These are phyloP conservation scores for Thuidium tamariscinum DNA, from an alignment of 225 moss, liverwort and hornwort species.

Conservation along the genomic window DNA sequence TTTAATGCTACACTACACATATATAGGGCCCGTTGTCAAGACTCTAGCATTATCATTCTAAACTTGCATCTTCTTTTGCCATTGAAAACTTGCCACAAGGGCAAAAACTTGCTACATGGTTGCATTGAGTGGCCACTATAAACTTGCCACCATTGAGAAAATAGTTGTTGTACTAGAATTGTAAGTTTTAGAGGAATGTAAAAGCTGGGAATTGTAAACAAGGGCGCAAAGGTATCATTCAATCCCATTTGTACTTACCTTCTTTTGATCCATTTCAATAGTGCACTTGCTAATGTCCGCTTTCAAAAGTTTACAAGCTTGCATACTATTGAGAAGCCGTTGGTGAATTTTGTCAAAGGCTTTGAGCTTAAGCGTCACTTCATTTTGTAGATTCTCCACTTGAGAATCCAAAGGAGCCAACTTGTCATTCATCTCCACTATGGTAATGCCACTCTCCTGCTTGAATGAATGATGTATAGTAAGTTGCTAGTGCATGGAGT, in stretches of 20 bases:
- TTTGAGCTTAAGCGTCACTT: slow-evolving; percentile 50
- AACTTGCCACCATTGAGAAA: neutral
- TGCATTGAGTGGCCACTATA: too few relatives aligned
- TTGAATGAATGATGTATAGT: neutral
- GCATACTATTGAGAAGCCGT: slow-evolving; percentile 14
- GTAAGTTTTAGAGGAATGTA: neutral
- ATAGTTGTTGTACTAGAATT: neutral
- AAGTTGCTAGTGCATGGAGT: neutral
- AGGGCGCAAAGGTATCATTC: neutral
- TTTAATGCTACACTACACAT: neutral
- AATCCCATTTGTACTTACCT: slow-evolving; percentile 12
- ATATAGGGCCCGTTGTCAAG: neutral
- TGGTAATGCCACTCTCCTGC: slow-evolving; percentile 46
- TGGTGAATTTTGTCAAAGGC: slow-evolving; percentile 39
- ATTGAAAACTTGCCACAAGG: neutral
- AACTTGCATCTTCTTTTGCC: neutral
- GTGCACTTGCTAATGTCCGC: slow-evolving; percentile 42
- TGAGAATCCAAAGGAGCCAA: slow-evolving; percentile 26
- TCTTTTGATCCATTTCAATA: slow-evolving; percentile 25
- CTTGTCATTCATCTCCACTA: slow-evolving; percentile 67
- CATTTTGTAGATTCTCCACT: slow-evolving; percentile 59
- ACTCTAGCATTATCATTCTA: neutral
- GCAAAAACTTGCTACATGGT: too few relatives aligned
- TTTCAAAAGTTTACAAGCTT: slow-evolving; percentile 31
- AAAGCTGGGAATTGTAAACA: neutral